Conservation (phyloP, 345 rosid species). For the Hirschfeldia incana region DNA sequence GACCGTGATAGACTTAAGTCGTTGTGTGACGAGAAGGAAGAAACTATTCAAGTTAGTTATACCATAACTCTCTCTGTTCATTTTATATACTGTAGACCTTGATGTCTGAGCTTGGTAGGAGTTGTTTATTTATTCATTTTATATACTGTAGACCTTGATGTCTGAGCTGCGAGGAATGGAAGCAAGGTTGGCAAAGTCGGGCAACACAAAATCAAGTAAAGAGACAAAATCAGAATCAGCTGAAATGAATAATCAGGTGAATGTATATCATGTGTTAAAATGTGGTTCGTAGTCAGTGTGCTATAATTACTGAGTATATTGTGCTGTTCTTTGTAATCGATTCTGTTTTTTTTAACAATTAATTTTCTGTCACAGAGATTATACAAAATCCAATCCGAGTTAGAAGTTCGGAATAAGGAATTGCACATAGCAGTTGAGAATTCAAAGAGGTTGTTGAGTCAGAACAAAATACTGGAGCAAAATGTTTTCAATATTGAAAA, state of each 20-base stretch:
- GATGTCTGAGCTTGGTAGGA: constrained; percentile 43
- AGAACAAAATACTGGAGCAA: constrained; percentile 61
- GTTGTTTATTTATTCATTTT: constrained; percentile 2
- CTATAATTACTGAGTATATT: neutral
- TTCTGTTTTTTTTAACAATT: constrained; percentile 17
- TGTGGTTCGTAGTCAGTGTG: constrained; percentile 5
- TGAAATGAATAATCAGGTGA: constrained; percentile 63
- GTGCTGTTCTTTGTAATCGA: neutral
- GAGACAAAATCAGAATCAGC: constrained; percentile 45
- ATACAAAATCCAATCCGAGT: constrained; percentile 63
- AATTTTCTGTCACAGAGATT: constrained; percentile 44
- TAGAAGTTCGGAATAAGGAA: constrained; percentile 60
- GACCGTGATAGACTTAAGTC: constrained; percentile 63
- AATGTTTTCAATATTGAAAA: constrained; percentile 61
- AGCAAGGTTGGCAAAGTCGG: constrained; percentile 51
- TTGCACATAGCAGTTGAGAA: constrained; percentile 56
- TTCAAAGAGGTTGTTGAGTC: constrained; percentile 51
- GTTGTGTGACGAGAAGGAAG: constrained; percentile 64
- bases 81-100: constrained; percentile 48
- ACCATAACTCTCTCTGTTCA: neutral
- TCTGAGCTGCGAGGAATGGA: constrained; percentile 65
- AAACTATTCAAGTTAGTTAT: constrained; percentile 65
- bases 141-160: constrained; percentile 52
- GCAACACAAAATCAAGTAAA: constrained; percentile 45
- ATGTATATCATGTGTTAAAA: neutral